Conservation (phyloP, 805 yeast species). For the Ogataea naganishii region DNA sequence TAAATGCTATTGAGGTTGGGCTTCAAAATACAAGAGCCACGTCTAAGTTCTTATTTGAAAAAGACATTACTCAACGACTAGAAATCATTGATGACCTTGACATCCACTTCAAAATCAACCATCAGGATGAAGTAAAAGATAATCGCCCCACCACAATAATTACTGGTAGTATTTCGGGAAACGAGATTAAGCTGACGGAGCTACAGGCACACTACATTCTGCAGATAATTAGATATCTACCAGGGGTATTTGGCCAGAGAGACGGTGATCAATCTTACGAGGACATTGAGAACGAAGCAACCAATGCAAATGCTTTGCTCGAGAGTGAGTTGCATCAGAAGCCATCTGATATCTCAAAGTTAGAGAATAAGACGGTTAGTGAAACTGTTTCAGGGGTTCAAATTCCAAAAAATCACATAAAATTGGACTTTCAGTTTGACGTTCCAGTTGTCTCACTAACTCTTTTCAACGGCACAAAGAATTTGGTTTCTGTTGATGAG, state of each 20-base stretch:
- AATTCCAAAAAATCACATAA: constrained; percentile 22
- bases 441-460: constrained; percentile 60
- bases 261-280: constrained; percentile 34
- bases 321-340: too few relatives aligned
- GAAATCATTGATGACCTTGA: constrained; percentile 64
- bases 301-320: constrained; percentile 48
- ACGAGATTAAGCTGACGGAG: constrained; percentile 63
- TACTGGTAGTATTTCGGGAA: constrained; percentile 51
- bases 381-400: constrained; percentile 1
- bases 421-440: constrained; percentile 41
- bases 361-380: background rate
- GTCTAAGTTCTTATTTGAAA: constrained; percentile 47
- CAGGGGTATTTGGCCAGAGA: constrained; percentile 40
- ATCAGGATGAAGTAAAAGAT: constrained; percentile 30
- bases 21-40: constrained; percentile 62
- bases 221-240: constrained; percentile 45
- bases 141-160: constrained; percentile 42
- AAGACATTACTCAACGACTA: constrained; percentile 38
- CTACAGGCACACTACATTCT: constrained; percentile 54
- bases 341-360: too few relatives aligned
- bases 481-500: constrained; percentile 24
- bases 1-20: constrained; percentile 60
- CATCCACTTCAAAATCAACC: constrained; percentile 49
- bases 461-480: constrained; percentile 43
- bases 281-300: constrained; percentile 57